A percentile compares a stretch with the other conserved stretches of the same genome.
These are phyloP conservation scores for Entomortierella parvispora DNA, from an alignment of 192 early-diverging fungal genomes.

Conservation along the genomic window DNA sequence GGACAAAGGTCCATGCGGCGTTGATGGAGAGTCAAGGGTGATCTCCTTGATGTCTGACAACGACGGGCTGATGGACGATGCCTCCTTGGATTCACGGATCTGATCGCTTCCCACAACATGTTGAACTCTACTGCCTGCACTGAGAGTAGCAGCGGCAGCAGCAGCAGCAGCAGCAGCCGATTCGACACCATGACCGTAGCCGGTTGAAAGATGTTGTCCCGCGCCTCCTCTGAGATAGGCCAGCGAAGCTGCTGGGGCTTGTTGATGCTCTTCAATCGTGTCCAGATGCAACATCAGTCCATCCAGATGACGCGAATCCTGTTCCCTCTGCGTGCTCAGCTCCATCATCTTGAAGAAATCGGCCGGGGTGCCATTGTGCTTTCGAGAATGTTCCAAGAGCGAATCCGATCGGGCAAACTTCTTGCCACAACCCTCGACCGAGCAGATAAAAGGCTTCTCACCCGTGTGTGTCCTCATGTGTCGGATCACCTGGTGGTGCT, in stretches of 20 bases:
- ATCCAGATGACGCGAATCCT: constrained; percentile 16
- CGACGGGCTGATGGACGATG: neutral
- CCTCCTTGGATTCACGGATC: neutral
- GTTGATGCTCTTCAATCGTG: constrained; percentile 15
- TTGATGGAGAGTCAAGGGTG: neutral
- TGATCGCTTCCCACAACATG: neutral
- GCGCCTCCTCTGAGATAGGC: neutral
- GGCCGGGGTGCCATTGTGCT: constrained; percentile 41
- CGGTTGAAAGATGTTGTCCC: neutral
- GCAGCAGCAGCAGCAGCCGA: neutral
- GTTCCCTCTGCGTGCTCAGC: constrained; percentile 12
- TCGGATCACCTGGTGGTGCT: constrained; percentile 74
- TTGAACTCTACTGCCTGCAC: neutral
- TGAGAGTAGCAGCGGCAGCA: neutral
- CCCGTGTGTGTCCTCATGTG: constrained; percentile 56
- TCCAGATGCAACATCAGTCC: constrained; percentile 24
- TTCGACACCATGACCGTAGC: neutral
- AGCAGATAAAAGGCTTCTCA: constrained; percentile 53
- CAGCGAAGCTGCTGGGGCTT: neutral
- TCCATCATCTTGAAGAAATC: constrained; percentile 16
- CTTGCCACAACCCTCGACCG: constrained; percentile 51
- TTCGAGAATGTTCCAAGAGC: constrained; percentile 67
- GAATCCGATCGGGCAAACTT: constrained; percentile 77
- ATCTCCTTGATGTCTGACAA: neutral
- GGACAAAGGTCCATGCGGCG: neutral